These are phyloP conservation scores for Sclerotinia minor DNA, from an alignment of 2,329 filamentous ascomycete species.

Conservation along the genomic window DNA sequence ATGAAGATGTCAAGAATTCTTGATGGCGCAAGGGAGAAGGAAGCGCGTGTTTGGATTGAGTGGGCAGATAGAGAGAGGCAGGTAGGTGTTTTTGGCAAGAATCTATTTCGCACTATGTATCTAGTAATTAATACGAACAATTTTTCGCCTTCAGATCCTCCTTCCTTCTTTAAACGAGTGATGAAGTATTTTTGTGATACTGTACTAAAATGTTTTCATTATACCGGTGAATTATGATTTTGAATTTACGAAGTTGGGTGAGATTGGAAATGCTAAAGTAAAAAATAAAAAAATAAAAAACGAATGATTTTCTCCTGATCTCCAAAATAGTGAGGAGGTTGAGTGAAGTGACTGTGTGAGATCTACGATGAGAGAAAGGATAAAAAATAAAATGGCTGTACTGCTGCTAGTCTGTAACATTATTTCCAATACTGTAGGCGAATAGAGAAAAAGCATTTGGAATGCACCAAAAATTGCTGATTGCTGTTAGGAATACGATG, in stretches of 20 bases:
- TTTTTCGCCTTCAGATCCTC: not conserved
- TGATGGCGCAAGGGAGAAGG: not conserved
- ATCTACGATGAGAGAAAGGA: not conserved
- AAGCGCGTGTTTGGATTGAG: not conserved
- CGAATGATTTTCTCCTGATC: slow-evolving; percentile 8
- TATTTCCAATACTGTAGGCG: slow-evolving; percentile 7
- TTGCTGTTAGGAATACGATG: not conserved
- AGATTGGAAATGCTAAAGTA: not conserved
- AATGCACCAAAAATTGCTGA: not conserved
- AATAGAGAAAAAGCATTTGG: not conserved
- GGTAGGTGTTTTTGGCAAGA: not conserved
- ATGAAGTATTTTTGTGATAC: not conserved
- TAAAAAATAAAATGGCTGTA: not conserved
- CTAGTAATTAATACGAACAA: slow-evolving; percentile 6
- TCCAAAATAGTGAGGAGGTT: not conserved
- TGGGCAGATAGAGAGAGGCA: not conserved
- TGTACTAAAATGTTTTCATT: no score
- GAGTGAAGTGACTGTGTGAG: no score
- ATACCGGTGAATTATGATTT: not conserved
- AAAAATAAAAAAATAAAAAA: slow-evolving; percentile 1
- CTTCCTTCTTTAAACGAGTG: slow-evolving; percentile 4
- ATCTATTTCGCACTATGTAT: not conserved
- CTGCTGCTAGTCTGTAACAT: not conserved
- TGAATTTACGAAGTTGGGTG: not conserved
- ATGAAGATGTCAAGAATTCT: no score